phyloP scores from a whole-genome alignment of 257 asterid species.

The Fraxinus anomala region DNA sequence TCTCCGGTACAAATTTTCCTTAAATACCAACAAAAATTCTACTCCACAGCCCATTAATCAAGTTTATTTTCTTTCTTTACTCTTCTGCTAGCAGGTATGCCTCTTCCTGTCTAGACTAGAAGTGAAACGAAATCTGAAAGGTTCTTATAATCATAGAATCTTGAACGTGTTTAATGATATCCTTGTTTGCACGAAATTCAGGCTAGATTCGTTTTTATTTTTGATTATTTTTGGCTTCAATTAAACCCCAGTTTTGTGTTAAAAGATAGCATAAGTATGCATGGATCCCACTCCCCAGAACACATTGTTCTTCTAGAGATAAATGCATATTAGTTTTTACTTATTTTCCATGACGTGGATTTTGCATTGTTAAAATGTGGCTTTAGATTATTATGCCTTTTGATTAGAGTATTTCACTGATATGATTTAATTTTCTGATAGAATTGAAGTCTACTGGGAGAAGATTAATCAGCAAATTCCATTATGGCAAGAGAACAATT shows the following conservation, averaged over 20 bases:
- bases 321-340: background rate
- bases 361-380: too few species aligned
- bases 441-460: background rate
- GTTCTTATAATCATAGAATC: background rate
- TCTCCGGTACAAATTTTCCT: background rate
- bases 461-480: background rate
- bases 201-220: background rate
- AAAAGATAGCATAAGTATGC: background rate
- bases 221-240: too few species aligned
- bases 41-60: background rate
- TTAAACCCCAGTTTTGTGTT: too few species aligned
- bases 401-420: background rate
- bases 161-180: background rate
- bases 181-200: background rate
- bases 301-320: background rate
- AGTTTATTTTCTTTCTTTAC: background rate
- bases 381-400: background rate
- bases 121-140: background rate
- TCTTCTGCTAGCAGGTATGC: background rate
- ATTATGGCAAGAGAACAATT: conserved; percentile 43
- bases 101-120: background rate
- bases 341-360: too few species aligned
- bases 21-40: conserved; percentile 11
- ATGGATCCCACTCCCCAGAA: background rate
- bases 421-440: background rate